Evolutionary conservation across 345 rosid genomes (phyloP).

Genomic region (Populus ilicifolia): DNA sequence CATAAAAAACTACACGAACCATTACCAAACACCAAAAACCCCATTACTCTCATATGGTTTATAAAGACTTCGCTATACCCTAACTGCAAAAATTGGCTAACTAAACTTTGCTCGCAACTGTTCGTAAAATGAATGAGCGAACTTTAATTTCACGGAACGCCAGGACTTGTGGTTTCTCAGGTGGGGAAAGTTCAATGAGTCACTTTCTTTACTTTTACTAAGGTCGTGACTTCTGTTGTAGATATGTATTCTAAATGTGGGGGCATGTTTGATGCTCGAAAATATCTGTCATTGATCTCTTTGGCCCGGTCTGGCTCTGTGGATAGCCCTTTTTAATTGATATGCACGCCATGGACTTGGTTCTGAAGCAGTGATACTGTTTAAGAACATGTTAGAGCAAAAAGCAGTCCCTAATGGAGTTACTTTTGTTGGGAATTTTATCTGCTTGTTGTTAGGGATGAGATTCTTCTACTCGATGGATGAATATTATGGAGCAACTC

Average conservation of each 20-base stretch:
- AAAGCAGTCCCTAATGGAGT: constrained; percentile 44
- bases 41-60: constrained; percentile 8
- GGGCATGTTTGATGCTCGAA: constrained; percentile 42
- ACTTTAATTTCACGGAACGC: constrained; percentile 47
- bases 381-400: constrained; percentile 39
- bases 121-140: constrained; percentile 47
- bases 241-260: constrained; percentile 71
- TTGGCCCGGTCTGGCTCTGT: constrained; percentile 50
- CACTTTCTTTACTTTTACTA: constrained; percentile 28
- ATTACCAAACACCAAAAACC: neutral
- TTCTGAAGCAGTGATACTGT: constrained; percentile 41
- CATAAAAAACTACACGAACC: constrained; percentile 4
- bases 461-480: constrained; percentile 38
- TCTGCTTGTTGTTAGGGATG: constrained; percentile 53
- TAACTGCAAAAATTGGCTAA: constrained; percentile 16
- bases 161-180: constrained; percentile 19
- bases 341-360: constrained; percentile 56
- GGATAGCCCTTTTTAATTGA: constrained; percentile 59
- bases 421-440: constrained; percentile 48
- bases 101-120: constrained; percentile 38
- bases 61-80: constrained; percentile 30
- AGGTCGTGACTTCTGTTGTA: constrained; percentile 49
- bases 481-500: constrained; percentile 25
- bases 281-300: constrained; percentile 39
- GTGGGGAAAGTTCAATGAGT: constrained; percentile 30